Conservation (phyloP, 192 early-diverging fungal genomes). For the Oehlia diaphana region DNA sequence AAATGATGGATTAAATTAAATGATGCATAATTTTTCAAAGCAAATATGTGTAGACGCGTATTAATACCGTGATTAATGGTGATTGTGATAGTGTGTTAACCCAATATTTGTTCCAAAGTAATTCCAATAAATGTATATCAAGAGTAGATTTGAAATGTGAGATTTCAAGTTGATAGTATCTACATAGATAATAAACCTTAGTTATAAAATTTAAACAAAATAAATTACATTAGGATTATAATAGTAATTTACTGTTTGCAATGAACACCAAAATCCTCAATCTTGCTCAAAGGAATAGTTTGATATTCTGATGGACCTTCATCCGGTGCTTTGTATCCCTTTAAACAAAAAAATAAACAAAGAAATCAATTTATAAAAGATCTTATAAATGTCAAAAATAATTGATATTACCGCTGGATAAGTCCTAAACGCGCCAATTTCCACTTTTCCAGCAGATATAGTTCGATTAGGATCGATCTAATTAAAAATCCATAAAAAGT, state of each 20-base stretch:
- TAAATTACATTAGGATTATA: neutral
- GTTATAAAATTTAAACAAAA: slow-evolving; percentile 14
- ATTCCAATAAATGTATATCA: slow-evolving; percentile 83
- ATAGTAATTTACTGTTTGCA: slow-evolving; percentile 57
- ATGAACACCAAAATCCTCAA: slow-evolving; percentile 98
- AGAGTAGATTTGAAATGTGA: slow-evolving; percentile 91
- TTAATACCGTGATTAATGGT: slow-evolving; percentile 74
- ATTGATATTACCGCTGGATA: slow-evolving; percentile 72
- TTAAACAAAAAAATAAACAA: neutral
- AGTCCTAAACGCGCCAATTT: slow-evolving; percentile 98
- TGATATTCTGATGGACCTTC: slow-evolving; percentile 84
- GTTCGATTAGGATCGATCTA: slow-evolving; percentile 98
- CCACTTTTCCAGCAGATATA: slow-evolving; percentile 94
- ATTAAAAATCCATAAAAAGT: neutral
- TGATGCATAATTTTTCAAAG: neutral
- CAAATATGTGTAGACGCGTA: neutral
- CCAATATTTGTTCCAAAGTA: slow-evolving; percentile 99
- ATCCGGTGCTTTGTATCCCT: slow-evolving; percentile 78
- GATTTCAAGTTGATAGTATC: slow-evolving; percentile 89
- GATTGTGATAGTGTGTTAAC: slow-evolving; percentile 93
- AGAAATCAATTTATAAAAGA: neutral
- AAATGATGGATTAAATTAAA: neutral
- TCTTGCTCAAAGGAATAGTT: slow-evolving; percentile 90
- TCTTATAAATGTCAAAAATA: neutral
- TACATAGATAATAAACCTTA: slow-evolving; percentile 25